Base-by-base conservation (phyloP, 768 basidiomycete genomes). In the Termitomyces sp. region DNA sequence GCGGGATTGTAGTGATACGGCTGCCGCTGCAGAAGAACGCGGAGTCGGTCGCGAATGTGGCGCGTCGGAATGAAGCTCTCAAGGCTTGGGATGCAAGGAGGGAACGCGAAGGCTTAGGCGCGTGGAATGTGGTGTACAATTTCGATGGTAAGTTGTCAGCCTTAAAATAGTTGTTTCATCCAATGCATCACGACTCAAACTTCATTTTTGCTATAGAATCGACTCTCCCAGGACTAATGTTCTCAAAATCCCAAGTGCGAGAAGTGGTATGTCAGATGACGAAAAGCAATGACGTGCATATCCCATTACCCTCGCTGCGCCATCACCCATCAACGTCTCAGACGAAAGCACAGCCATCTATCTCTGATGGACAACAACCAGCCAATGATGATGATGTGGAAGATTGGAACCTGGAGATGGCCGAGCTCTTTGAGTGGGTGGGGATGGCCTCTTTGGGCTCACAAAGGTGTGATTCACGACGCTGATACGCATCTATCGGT, bases 361-460 rank as follows among this genome's bases (percentile, higher is more conserved):
- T 43, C 20, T 57, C 59, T 57, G 50, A 55, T 40, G 6, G 6
- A 36, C 42, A 50, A 37, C 63, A 64, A 1, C 40, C 15, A 10
- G 11, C 37, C 10, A 61, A 67, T 36, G 66, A 70, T 2, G 80
- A 81, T 29, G 71, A 63, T n/a, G 36, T 66, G 9, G 84, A 86
- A 48, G 84, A 86, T 59, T 85, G 85, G 79, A 70, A 80, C 7
- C 73, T 75, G 10, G 74, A 76, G 8, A 71, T 83, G 47, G 68
- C 72, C 8, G 72, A 68, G 3, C 71, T 89, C 15, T 86, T 88
- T 56, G 90, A 91, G 69, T 92, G 90, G 90, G 77, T 85, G 8
- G 90, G 89, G 7, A 81, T 91, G 83, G 86, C 84, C 3, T 78
- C 77, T 60, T 67, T 91, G 5, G 87, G 84, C 14, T 77, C 90